A percentile compares a stretch with the other conserved stretches of the same genome.
These are phyloP conservation scores for Volvox africanus DNA, from an alignment of 139 green algal genomes.

Conservation along the genomic window DNA sequence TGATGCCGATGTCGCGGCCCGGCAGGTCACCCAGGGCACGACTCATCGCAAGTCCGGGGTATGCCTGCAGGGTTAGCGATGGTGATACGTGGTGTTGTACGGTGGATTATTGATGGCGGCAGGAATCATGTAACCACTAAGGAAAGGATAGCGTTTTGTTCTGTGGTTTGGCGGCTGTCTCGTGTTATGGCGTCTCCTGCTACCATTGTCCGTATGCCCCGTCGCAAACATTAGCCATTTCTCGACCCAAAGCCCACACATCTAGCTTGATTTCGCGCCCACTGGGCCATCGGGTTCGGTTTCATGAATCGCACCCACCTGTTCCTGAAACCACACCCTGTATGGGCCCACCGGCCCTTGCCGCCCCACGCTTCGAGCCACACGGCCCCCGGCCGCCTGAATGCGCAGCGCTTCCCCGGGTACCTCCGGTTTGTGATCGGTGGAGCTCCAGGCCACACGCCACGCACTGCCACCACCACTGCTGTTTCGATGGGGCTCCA, in stretches of 20 bases:
- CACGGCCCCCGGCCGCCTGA: slow-evolving; percentile 48
- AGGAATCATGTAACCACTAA: no score
- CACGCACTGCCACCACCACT: neutral
- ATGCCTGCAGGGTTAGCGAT: neutral
- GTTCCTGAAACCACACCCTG: slow-evolving; percentile 34
- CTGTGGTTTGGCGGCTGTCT: no score
- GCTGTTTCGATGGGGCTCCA: neutral
- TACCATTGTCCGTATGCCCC: no score
- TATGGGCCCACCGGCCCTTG: slow-evolving; percentile 44
- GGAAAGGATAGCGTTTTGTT: no score
- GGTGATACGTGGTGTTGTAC: no score
- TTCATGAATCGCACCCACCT: neutral
- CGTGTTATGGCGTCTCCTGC: no score
- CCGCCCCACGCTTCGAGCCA: slow-evolving; percentile 44
- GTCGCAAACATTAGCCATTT: no score
- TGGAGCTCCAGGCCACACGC: slow-evolving; percentile 27
- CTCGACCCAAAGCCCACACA: no score
- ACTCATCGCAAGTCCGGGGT: slow-evolving; percentile 64
- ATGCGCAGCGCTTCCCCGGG: slow-evolving; percentile 58
- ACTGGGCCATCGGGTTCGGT: no score
- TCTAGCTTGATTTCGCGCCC: no score
- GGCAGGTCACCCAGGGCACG: slow-evolving; percentile 60
- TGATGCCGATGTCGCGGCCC: slow-evolving; percentile 69
- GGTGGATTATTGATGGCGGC: no score
- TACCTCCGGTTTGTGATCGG: slow-evolving; percentile 67